A percentile compares a stretch with the other conserved stretches of the same genome.
These are phyloP conservation scores for Arabis alpina DNA, from an alignment of 345 rosid genomes.

Conservation along the genomic window DNA sequence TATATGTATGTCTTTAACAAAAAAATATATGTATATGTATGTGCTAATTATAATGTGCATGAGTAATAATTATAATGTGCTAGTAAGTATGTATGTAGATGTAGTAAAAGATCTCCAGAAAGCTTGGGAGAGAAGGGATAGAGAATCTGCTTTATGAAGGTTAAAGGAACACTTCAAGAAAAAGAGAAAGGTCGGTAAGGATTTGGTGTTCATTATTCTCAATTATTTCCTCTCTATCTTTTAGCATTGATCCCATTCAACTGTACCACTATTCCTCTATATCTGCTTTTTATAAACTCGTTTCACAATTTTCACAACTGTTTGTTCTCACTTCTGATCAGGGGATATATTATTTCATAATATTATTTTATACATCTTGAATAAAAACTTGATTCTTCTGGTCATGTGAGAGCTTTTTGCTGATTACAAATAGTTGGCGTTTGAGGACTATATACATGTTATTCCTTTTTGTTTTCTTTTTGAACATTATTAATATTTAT, in stretches of 20 bases:
- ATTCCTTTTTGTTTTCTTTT: too few species aligned
- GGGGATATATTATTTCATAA: too few species aligned
- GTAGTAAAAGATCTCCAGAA: conserved; percentile 18
- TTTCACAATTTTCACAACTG: neutral
- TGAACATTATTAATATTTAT: neutral
- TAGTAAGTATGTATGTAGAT: neutral
- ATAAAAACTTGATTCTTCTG: too few species aligned
- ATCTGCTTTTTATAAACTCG: neutral
- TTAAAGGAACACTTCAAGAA: conserved; percentile 19
- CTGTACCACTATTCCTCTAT: neutral
- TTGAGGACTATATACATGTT: too few species aligned
- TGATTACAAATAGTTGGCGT: too few species aligned
- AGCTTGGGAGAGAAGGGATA: conserved; percentile 38
- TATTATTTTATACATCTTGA: too few species aligned
- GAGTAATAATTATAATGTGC: neutral
- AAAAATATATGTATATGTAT: neutral
- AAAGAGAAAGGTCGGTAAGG: conserved; percentile 28
- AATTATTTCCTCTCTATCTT: conserved; percentile 29
- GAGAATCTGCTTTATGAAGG: conserved; percentile 32
- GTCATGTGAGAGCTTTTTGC: too few species aligned
- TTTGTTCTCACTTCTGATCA: too few species aligned
- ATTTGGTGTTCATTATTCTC: conserved; percentile 31
- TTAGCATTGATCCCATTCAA: neutral
- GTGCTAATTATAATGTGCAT: neutral
- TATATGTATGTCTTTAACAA: too few species aligned